phyloP scores from a whole-genome alignment of 2,329 filamentous ascomycete species.

The Stagonosporopsis rhizophila region DNA sequence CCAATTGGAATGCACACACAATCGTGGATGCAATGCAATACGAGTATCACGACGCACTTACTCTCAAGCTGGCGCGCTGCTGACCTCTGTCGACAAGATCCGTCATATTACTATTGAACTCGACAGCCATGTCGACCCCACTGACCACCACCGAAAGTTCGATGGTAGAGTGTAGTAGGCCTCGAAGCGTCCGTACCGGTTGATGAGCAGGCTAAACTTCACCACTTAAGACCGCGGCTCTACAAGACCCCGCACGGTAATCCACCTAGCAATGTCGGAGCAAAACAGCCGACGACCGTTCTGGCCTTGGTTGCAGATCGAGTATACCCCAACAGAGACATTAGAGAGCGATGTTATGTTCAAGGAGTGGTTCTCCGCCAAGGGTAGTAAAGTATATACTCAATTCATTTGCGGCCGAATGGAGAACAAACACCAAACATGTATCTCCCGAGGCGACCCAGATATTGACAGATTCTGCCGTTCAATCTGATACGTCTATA shows the following conservation, averaged over 20 bases:
- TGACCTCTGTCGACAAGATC: not conserved
- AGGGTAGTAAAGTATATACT: not conserved
- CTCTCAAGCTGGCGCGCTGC: not conserved
- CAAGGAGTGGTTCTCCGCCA: not conserved
- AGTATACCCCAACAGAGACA: not conserved
- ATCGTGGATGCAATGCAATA: no score
- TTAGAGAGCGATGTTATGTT: not conserved
- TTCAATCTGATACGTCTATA: not conserved
- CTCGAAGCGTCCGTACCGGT: constrained; percentile 23
- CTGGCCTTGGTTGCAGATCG: not conserved
- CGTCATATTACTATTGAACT: not conserved
- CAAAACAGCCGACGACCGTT: not conserved
- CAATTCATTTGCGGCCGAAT: constrained; percentile 1
- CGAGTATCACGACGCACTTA: not conserved
- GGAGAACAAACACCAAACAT: not conserved
- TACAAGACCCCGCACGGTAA: constrained; percentile 39
- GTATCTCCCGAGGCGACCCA: not conserved
- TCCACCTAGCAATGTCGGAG: not conserved
- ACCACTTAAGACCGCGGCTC: constrained; percentile 27
- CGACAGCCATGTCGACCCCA: no score
- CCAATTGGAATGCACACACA: no score
- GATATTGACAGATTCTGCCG: not conserved
- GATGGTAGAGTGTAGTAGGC: no score
- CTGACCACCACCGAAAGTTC: no score
- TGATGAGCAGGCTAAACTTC: constrained; percentile 43